Base-by-base conservation (phyloP, 176 grass and related monocot genomes). In the Rhipidocladum racemiflorum region DNA sequence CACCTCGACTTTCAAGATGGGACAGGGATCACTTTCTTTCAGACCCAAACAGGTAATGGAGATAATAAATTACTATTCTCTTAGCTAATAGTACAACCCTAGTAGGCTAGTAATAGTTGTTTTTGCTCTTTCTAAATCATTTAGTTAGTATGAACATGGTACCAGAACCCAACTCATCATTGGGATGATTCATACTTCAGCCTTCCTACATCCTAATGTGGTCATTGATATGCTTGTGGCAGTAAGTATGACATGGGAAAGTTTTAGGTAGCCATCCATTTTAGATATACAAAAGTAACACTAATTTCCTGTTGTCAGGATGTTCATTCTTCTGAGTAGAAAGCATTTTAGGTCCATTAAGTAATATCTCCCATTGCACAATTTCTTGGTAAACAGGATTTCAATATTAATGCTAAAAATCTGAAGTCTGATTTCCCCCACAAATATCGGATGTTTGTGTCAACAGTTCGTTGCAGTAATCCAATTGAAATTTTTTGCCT, bases 1-100 rank as follows among this genome's bases (percentile, higher is more conserved):
- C 88, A 68, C 91, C 94, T 34, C 84, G 77, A 27, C 69, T 93
- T 87, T 89, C 89, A 83, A 85, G 89, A 93, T 85, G 83, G 88
- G 87, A 91, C 59, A 91, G 90, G 81, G 85, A 97, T 85, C 91
- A 91, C 76, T 88, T 87, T 78, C 82, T 87, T 85, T 80, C 70
- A 78, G 94, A 97, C 87, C 94, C 91, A 89, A 91, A 91, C 77
- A 97, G 94, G 94, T 97, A 91, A 67, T 70, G 21, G 8, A 66
- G 79, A 69, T 63, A 32, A 24, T 87, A 53, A 46, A n/a, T 60
- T 51, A 53, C 28, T 61, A 21, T 42, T 70, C 54, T 77, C 74
- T 67, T 20, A 57, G n/a, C 17, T 43, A 79, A 44, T 72, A 81
- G 43, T 15, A 70, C 53, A 81, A 39, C 63, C 35, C 32, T 76